phyloP scores from a whole-genome alignment of 331 rosid genomes.

The Rosa hybrid region DNA sequence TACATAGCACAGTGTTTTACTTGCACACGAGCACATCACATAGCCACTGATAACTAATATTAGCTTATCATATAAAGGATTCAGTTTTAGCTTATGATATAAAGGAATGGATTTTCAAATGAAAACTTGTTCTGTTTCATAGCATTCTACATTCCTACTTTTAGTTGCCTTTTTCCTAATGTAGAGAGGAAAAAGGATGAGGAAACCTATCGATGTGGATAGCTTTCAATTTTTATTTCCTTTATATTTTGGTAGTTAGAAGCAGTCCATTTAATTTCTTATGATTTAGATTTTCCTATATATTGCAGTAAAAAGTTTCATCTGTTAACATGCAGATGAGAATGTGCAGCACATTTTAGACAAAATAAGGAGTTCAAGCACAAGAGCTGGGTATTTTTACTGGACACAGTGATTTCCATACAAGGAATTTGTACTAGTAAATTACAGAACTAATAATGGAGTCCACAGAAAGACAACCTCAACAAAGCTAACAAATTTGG shows the following conservation, averaged over 20 bases:
- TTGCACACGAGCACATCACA: too few relatives aligned
- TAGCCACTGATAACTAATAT: too few relatives aligned
- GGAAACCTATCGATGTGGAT: not conserved
- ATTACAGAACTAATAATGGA: slow-evolving; percentile 32
- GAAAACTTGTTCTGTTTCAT: not conserved
- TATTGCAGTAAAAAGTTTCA: not conserved
- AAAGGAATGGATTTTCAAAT: not conserved
- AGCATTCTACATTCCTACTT: not conserved
- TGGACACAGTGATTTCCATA: slow-evolving; percentile 2
- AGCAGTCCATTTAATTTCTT: not conserved
- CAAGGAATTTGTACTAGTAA: slow-evolving; percentile 38
- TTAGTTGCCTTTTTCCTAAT: not conserved
- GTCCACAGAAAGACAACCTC: slow-evolving; percentile 31
- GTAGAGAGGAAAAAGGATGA: not conserved
- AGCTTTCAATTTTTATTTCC: not conserved
- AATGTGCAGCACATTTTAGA: not conserved
- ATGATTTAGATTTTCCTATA: not conserved
- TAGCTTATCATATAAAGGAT: too few relatives aligned
- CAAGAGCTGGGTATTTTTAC: not conserved
- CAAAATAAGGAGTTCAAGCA: slow-evolving; percentile 11
- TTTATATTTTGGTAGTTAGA: not conserved
- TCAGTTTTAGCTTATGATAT: too few relatives aligned
- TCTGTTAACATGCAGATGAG: not conserved
- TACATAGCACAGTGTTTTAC: too few relatives aligned
- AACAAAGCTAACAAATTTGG: slow-evolving; percentile 29